phyloP scores from a whole-genome alignment of 1,139 yeast genomes.

The Entelexis paramagnoliae region DNA sequence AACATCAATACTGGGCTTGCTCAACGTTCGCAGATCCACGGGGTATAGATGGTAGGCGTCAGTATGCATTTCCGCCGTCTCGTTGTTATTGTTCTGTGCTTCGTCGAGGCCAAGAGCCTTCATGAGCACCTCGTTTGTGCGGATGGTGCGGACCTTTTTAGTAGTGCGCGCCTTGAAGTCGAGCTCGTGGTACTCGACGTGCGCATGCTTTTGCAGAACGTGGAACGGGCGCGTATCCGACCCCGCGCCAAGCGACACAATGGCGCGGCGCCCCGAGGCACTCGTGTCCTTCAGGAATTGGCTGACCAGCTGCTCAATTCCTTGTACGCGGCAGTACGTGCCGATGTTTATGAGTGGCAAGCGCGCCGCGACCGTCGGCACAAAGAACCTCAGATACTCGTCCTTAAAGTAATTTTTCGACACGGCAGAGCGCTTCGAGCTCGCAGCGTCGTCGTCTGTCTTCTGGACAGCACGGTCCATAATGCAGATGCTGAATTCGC shows the following conservation, averaged over 20 bases:
- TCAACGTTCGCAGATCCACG: slow-evolving; percentile 41
- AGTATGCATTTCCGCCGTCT: not conserved
- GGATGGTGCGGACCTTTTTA: slow-evolving; percentile 50
- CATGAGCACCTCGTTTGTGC: slow-evolving; percentile 25
- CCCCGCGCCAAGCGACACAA: slow-evolving; percentile 88
- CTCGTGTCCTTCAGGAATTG: slow-evolving; percentile 38
- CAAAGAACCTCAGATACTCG: slow-evolving; percentile 39
- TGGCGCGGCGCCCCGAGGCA: slow-evolving; percentile 38
- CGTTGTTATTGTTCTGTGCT: not conserved
- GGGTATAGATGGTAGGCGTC: slow-evolving; percentile 44
- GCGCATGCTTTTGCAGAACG: slow-evolving; percentile 30
- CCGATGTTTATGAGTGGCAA: slow-evolving; percentile 65
- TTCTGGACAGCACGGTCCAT: slow-evolving; percentile 47
- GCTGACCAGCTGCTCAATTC: slow-evolving; percentile 48
- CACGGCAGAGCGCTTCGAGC: slow-evolving; percentile 58
- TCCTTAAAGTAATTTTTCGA: slow-evolving; percentile 49
- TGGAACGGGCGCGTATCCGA: slow-evolving; percentile 75
- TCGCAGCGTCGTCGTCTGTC: slow-evolving; percentile 79
- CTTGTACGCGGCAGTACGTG: slow-evolving; percentile 62
- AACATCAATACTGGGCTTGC: not conserved
- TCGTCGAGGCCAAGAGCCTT: not conserved
- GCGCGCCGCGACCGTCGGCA: slow-evolving; percentile 31
- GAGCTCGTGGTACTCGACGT: slow-evolving; percentile 51
- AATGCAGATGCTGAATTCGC: not conserved
- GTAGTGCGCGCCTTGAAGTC: slow-evolving; percentile 60